Conservation (phyloP, 306 rosid genomes). For the Fragaria iinumae region DNA sequence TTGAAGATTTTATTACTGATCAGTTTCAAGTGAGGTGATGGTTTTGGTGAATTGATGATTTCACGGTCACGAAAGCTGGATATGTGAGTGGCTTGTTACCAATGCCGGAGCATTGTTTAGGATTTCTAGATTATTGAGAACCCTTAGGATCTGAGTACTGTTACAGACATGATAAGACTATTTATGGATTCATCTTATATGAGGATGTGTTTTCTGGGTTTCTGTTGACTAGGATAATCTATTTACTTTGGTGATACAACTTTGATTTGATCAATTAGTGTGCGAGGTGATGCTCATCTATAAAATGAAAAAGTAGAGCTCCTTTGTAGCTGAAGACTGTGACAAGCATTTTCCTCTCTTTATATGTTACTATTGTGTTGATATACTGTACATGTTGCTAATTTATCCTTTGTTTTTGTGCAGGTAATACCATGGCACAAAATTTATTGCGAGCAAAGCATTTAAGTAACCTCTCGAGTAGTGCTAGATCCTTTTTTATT, state of each 20-base stretch:
- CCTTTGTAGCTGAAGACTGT: background rate
- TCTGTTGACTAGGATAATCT: background rate
- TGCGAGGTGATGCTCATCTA: background rate
- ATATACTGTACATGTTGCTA: background rate
- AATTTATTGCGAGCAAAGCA: constrained; percentile 84
- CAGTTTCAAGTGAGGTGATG: background rate
- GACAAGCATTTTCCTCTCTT: background rate
- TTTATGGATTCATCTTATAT: background rate
- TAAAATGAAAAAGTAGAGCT: background rate
- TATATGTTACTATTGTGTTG: background rate
- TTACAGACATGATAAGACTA: background rate
- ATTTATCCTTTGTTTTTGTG: constrained; percentile 10
- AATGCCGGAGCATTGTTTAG: background rate
- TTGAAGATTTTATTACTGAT: background rate
- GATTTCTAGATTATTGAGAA: background rate
- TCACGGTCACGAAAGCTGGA: no score
- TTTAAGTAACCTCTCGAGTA: constrained; percentile 60
- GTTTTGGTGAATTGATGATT: background rate
- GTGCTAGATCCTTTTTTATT: constrained; percentile 76
- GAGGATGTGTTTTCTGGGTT: background rate
- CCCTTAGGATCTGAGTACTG: background rate
- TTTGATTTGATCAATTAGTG: background rate
- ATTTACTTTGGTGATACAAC: background rate
- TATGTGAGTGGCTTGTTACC: background rate
- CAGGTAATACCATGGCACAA: constrained; percentile 28